Evolutionary conservation across 768 basidiomycete genomes (phyloP), one percentile per base, ranked within the genome.

Genomic region (Leucocoprinus birnbaumii): DNA sequence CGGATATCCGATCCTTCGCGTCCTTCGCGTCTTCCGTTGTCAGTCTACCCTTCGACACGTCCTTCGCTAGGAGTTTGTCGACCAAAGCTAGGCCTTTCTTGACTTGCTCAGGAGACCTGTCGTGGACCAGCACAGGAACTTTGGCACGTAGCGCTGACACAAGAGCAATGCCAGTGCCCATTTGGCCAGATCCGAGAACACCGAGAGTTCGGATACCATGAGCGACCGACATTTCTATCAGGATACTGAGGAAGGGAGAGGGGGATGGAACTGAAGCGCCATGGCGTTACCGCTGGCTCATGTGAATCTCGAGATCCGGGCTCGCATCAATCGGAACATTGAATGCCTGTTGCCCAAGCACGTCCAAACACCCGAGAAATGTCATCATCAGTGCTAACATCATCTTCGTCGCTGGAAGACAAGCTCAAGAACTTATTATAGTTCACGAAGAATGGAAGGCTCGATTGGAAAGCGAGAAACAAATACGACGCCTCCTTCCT

Each of bases 141-240:
- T 85, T 86, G 40, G 95, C 96, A 31, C 88, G 85, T 21, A 94
- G 75, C 37, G 91, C 88, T 18, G 93, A 79, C 40, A 96, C 93
- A 50, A 89, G 80, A 58, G 94, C 91, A 45, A 98, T 98, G 1
- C 95, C 96, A 0, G 90, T 84, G 59, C 95, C 95, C 89, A 91
- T 91, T 66, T 92, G 89, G 47, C 90, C 91, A 18, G 89, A 86
- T 43, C 90, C 89, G 34, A 95, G 77, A 58, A 94, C 83, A 21
- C 89, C 93, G 0, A 93, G 71, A 3, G 76, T 82, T 51, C 81
- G 83, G 59, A 94, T 84, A 45, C 87, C 89, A 62, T 92, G 91
- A 18, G 78, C 73, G 51, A 89, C 65, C 11, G 48, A 49, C 54
- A 55, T 55, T 49, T 25, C 19, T 41, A 25, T 16, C 4, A 16